phyloP scores from a whole-genome alignment of 495 filamentous ascomycete genomes.

The Chlorociboria aeruginascens region DNA sequence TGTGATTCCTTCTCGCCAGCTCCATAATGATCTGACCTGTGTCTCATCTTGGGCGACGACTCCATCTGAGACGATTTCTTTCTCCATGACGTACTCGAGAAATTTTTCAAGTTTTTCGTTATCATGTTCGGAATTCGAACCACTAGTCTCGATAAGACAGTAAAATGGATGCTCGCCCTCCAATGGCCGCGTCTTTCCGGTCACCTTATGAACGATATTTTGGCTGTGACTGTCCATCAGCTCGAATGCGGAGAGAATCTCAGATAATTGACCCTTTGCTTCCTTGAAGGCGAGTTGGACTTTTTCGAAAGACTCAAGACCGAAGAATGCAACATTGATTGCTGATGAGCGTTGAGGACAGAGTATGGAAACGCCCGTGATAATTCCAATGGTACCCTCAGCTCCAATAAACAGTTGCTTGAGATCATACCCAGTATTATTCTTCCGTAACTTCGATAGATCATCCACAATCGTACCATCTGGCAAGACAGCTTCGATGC shows the following conservation, averaged over 20 bases:
- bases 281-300: conserved; percentile 70
- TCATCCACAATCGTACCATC: conserved; percentile 88
- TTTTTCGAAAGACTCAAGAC: conserved; percentile 74
- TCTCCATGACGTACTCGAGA: conserved; percentile 80
- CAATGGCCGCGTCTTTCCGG: conserved; percentile 64
- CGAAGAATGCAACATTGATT: conserved; percentile 84
- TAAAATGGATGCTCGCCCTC: conserved; percentile 85
- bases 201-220: conserved; percentile 57
- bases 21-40: conserved; percentile 75
- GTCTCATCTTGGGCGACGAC: conserved; percentile 87
- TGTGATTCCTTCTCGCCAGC: conserved; percentile 85
- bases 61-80: conserved; percentile 75
- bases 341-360: conserved; percentile 78
- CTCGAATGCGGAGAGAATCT: conserved; percentile 96
- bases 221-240: conserved; percentile 85
- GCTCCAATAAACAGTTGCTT: conserved; percentile 96
- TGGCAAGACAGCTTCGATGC: conserved; percentile 83
- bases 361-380: conserved; percentile 79
- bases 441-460: conserved; percentile 78
- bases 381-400: conserved; percentile 89
- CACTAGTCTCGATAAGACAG: conserved; percentile 90
- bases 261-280: conserved; percentile 79
- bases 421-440: conserved; percentile 95
- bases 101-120: conserved; percentile 73
- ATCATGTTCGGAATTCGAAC: conserved; percentile 88